Evolutionary conservation across 371 early-diverging fungal genomes (phyloP), one percentile per base, ranked within the genome.

Genomic region (Syncephalastrum contaminatum): DNA sequence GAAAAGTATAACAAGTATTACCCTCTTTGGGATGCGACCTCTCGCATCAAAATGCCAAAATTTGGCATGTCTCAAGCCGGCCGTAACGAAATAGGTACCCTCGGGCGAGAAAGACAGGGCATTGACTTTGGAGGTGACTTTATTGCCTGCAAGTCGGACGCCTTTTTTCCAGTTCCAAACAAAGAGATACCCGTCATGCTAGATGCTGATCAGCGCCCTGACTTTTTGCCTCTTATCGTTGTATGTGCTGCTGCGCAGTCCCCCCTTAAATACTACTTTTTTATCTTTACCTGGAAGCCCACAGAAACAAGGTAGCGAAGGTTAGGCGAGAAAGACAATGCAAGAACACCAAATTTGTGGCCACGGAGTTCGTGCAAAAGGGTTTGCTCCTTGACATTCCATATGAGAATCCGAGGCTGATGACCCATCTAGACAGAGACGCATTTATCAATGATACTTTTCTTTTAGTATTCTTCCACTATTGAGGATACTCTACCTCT

Each of bases 111-210:
- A 91, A 1, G 85, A 77, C 1, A 93, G 51, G 1, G 87, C 69
- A 62, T 69, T 74, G 19, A 88, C 88, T 54, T 83, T 84, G 41
- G 84, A 80, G 5, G 87, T 88, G 43, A 90, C 81, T 60, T 84
- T 81, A 59, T 84, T 87, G 42, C 81, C 84, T 0, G 90, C 88
- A 4, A 91, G 56, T 55, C 85, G 83, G 3, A 69, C 67, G 3
- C 85, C 86, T 27, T 79, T 81, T 57, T 80, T 74, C 90, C 91
- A 91, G 66, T 92, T 83, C 94, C 94, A 93, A 22, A 92, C 83
- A 63, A 89, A 84, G 21, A 91, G 60, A 60, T 81, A 88, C 0
- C 91, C 92, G 67, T 93, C 94, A 62, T 92, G 92, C 87, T 90
- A 72, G 15, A 21, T 8, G 45, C 18, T 45, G 45, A 45, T 18